These are phyloP conservation scores for Rhynchospora breviuscula DNA, from an alignment of 176 grass and related monocot species.

Conservation along the genomic window DNA sequence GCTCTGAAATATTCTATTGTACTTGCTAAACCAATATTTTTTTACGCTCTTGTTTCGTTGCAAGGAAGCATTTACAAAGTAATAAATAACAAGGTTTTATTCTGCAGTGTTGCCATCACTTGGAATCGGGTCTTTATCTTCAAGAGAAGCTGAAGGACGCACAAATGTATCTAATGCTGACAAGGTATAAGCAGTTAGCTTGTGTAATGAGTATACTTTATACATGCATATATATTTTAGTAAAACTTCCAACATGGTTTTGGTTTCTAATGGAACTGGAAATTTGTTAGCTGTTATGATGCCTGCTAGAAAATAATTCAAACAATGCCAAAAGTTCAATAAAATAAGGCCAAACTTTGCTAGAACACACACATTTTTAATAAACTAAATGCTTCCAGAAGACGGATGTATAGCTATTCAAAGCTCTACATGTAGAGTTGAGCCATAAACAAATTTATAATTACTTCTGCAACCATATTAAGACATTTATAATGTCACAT, in stretches of 20 bases:
- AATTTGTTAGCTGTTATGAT: not conserved
- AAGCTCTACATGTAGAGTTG: not conserved
- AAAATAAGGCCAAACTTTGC: not conserved
- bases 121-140: constrained; percentile 75
- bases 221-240: not conserved
- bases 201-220: not conserved
- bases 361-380: not conserved
- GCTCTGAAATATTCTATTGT: not conserved
- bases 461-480: not conserved
- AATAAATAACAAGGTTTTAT: constrained; percentile 20
- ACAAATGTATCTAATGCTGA: constrained; percentile 62
- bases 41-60: not conserved
- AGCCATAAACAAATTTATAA: not conserved
- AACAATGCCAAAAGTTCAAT: not conserved
- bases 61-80: not conserved
- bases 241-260: not conserved
- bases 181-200: constrained; percentile 41
- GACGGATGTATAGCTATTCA: not conserved
- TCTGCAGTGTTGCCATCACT: constrained; percentile 65
- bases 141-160: constrained; percentile 85
- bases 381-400: not conserved
- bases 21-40: not conserved
- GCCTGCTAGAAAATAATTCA: not conserved
- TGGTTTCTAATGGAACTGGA: not conserved
- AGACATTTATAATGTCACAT: not conserved